Percentiles rank a stretch among this genome's conserved stretches.
phyloP scores from a whole-genome alignment of 1,284 basidiomycete genomes.

The Tausonia pullulans region DNA sequence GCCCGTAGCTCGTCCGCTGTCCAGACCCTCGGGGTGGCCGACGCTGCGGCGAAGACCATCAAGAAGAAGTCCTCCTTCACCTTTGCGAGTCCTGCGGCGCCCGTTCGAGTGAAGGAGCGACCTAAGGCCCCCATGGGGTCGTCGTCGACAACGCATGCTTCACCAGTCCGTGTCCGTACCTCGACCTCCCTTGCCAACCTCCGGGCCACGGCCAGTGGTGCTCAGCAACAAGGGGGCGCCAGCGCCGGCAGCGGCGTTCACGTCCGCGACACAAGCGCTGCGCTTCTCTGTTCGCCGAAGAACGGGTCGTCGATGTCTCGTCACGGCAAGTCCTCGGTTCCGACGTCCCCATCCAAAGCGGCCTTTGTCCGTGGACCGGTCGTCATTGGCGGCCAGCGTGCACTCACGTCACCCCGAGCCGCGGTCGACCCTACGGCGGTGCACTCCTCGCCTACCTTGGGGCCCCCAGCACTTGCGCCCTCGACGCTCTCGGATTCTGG shows the following conservation, averaged over 20 bases:
- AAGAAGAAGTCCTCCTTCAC: conserved; percentile 24
- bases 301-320: background rate
- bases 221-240: background rate
- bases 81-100: conserved; percentile 23
- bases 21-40: background rate
- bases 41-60: conserved; percentile 9
- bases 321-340: background rate
- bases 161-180: background rate
- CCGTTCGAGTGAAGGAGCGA: conserved; percentile 19
- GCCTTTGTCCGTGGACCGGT: background rate
- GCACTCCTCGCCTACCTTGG: background rate
- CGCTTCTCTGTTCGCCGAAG: background rate
- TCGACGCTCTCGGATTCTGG: conserved; percentile 6
- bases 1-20: background rate
- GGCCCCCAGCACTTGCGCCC: background rate
- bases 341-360: background rate
- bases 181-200: conserved; percentile 6
- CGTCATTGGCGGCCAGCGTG: background rate
- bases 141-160: background rate
- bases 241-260: background rate
- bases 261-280: background rate
- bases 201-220: background rate
- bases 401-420: background rate
- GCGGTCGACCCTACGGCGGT: background rate
- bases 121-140: background rate